Conservation (phyloP, 176 grass and related monocot genomes). For the Zoysia pacifica region DNA sequence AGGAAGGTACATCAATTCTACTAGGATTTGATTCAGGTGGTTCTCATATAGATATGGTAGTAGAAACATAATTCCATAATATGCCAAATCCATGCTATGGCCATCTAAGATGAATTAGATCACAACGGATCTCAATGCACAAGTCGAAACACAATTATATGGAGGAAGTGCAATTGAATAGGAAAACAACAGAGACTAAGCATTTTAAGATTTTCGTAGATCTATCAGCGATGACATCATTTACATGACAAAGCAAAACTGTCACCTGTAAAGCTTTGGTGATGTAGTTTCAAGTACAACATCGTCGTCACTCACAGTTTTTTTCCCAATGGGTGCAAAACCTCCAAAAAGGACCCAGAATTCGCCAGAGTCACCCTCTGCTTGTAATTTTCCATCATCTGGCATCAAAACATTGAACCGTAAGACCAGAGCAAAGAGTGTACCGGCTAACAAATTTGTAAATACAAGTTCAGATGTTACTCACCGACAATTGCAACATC, state of each 20-base stretch:
- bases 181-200: constrained; percentile 1
- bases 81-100: neutral
- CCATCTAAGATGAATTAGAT: neutral
- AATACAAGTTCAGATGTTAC: constrained; percentile 18
- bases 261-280: constrained; percentile 81
- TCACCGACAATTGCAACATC: constrained; percentile 93
- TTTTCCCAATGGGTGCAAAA: constrained; percentile 94
- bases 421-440: constrained; percentile 23
- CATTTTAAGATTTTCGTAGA: constrained; percentile 4
- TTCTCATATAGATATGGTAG: neutral
- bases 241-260: neutral
- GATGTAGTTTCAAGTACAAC: constrained; percentile 66
- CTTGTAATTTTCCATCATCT: constrained; percentile 96
- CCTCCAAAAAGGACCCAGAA: constrained; percentile 99
- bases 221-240: neutral
- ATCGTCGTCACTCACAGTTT: constrained; percentile 72
- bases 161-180: neutral
- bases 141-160: neutral
- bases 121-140: neutral
- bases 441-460: neutral
- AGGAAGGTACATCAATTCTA: neutral
- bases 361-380: constrained; percentile 91
- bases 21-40: neutral
- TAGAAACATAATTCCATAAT: neutral
- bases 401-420: constrained; percentile 27